Evolutionary conservation across 176 grass and related monocot species (phyloP), one percentile per base, ranked within the genome.

Genomic region (sorghum (Sorghum bicolor)): DNA sequence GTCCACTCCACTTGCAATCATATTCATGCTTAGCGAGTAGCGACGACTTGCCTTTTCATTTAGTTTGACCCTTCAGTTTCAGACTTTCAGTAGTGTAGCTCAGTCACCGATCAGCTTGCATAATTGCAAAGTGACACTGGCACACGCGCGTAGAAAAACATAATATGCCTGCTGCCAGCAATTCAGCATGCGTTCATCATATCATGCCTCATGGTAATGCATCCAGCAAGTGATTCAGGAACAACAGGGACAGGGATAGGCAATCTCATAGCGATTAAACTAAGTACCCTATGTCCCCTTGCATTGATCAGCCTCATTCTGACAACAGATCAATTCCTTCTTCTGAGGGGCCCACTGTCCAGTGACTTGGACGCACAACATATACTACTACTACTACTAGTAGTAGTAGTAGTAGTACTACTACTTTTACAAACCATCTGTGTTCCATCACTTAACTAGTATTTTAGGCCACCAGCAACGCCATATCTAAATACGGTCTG

Each of bases 1-100:
- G 34, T 78, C 79, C 78, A 78, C 72, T 86, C 55, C 83, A 86
- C 83, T 90, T 60, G 88, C 78, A 79, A 63, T 60, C 63, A 73
- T 57, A 66, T 39, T 60, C 63, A 67, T 57, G 40, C 67, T 72
- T 55, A 55, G 57, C 40, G 14, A 22, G 24, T 29, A 72, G 40
- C 70, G 57, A 61, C 57, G 61, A 64, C 61, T 64, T 34, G 32
- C 53, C n/a, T 74, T 79, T 36, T 53, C 20, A 14, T 43, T 83
- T 61, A 15, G 9, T 58, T 86, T 86, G 45, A 60, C 57, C 45
- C 50, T 44, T 57, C 8, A 39, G n/a, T 71, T 39, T 70, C 66
- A 81, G 15, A 61, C 57, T 61, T 61, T 61, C 57, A 12, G n/a
- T 25, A 17, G 53, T 55, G 24, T 10, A 11, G 17, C 2, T 72